These are phyloP conservation scores for Artemisia annua DNA, from an alignment of 129 eudicot genomes.

Conservation along the genomic window DNA sequence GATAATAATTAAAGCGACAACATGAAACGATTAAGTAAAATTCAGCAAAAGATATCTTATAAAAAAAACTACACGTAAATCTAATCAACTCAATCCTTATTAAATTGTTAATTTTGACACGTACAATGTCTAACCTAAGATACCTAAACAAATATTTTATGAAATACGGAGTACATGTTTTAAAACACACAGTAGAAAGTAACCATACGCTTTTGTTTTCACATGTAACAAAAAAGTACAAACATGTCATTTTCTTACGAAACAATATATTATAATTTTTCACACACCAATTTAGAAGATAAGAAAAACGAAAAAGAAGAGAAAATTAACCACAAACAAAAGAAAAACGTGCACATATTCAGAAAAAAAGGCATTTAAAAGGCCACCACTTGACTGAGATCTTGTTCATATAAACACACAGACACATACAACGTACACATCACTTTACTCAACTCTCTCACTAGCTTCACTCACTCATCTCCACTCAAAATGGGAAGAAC, in stretches of 20 bases:
- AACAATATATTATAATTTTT: neutral
- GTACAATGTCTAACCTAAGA: too few relatives aligned
- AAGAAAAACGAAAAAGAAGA: neutral
- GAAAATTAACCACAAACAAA: neutral
- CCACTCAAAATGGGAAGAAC: conserved; percentile 37
- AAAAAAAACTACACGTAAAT: too few relatives aligned
- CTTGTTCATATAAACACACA: conserved; percentile 5
- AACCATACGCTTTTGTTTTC: neutral
- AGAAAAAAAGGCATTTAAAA: conserved; percentile 28
- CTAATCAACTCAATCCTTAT: too few relatives aligned
- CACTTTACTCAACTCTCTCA: neutral
- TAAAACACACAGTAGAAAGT: neutral
- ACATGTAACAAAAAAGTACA: neutral
- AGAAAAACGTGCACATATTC: conserved; percentile 31
- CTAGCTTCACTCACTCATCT: conserved; percentile 1
- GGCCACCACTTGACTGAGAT: neutral
- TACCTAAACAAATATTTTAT: too few relatives aligned
- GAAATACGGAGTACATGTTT: too few relatives aligned
- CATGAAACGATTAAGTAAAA: too few relatives aligned
- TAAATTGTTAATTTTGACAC: too few relatives aligned
- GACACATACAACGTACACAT: neutral
- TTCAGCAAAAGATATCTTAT: too few relatives aligned
- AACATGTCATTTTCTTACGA: neutral
- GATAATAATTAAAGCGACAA: too few relatives aligned
- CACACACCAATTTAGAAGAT: neutral